Conservation (phyloP, 192 early-diverging fungal genomes). For the Podila horticola region DNA sequence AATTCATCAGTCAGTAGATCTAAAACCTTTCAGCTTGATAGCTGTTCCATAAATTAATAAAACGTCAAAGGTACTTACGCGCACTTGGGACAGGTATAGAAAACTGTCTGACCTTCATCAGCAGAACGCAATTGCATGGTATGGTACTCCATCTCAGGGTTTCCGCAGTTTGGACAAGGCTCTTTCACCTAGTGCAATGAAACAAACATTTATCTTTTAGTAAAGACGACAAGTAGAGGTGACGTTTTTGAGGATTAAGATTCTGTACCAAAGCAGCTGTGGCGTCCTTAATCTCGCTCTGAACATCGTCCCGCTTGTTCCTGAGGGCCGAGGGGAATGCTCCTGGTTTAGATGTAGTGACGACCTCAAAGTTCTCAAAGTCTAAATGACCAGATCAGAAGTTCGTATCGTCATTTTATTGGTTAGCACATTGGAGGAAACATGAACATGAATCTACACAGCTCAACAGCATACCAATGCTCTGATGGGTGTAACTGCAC, state of each 20-base stretch:
- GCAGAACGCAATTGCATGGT: conserved; percentile 97
- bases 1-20: neutral
- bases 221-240: neutral
- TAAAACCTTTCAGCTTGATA: no score
- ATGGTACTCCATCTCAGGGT: conserved; percentile 94
- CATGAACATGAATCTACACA: no score
- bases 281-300: conserved; percentile 58
- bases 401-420: neutral
- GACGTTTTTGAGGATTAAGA: neutral
- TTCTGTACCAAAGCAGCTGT: conserved; percentile 60
- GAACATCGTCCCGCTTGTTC: conserved; percentile 75
- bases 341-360: conserved; percentile 78
- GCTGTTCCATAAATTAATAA: neutral
- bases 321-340: conserved; percentile 84
- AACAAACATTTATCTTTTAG: neutral
- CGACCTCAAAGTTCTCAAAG: conserved; percentile 84
- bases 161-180: conserved; percentile 94
- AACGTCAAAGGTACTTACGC: conserved; percentile 65
- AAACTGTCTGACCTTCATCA: conserved; percentile 99
- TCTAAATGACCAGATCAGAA: conserved; percentile 41
- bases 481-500: conserved; percentile 76
- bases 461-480: conserved; percentile 56
- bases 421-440: neutral
- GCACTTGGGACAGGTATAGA: conserved; percentile 96
- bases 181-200: conserved; percentile 83